Percentiles rank a stretch among this genome's conserved stretches.
phyloP scores from a whole-genome alignment of 345 rosid species.

The Eucalyptus marginata region DNA sequence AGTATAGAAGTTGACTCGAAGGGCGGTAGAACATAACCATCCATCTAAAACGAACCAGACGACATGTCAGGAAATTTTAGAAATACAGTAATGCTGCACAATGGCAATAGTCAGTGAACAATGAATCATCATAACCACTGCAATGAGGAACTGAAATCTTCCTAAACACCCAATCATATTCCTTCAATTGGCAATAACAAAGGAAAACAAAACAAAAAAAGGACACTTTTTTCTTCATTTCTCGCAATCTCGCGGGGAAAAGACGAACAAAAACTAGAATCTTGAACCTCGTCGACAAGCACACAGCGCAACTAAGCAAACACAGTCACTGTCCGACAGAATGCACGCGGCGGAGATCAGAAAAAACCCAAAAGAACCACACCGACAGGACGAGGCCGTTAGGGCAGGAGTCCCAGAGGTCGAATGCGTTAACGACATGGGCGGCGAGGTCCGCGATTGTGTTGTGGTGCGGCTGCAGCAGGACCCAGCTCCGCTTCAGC shows the following conservation, averaged over 20 bases:
- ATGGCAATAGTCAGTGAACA: not conserved
- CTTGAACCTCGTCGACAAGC: not conserved
- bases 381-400: slow-evolving; percentile 68
- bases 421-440: slow-evolving; percentile 37
- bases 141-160: not conserved
- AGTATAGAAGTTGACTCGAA: slow-evolving; percentile 68
- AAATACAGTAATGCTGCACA: not conserved
- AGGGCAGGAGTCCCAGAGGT: slow-evolving; percentile 58
- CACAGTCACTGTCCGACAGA: not conserved
- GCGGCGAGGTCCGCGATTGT: slow-evolving; percentile 65
- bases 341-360: not conserved
- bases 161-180: not conserved
- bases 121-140: not conserved
- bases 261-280: not conserved
- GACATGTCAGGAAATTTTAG: not conserved
- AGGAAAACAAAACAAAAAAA: not conserved
- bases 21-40: slow-evolving; percentile 77
- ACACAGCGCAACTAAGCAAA: not conserved
- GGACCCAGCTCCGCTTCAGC: slow-evolving; percentile 64
- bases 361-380: not conserved
- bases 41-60: slow-evolving; percentile 56
- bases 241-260: not conserved
- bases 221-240: not conserved
- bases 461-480: slow-evolving; percentile 52
- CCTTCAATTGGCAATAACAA: not conserved